These are phyloP conservation scores for Endoconidiophora laricicola DNA, from an alignment of 2,329 filamentous ascomycete genomes.

Conservation along the genomic window DNA sequence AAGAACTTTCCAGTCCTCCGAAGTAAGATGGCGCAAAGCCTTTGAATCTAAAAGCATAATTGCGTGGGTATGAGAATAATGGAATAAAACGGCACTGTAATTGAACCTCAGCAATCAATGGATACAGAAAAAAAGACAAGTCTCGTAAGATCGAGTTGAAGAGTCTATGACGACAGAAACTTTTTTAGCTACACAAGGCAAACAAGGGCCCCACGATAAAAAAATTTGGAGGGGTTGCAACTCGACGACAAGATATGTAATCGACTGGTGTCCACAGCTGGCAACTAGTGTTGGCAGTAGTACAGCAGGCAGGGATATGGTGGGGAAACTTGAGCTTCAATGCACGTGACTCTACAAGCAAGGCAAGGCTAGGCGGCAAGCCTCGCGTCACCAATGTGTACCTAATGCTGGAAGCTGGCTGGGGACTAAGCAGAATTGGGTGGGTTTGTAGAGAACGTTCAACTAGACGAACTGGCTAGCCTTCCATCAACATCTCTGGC, in stretches of 20 bases:
- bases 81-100: too few relatives aligned
- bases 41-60: conserved; percentile 91
- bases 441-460: background rate
- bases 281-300: background rate
- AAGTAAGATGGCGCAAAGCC: conserved; percentile 76
- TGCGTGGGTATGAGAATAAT: background rate
- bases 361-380: conserved; percentile 21
- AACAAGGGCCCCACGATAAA: conserved; percentile 9
- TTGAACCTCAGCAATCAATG: too few relatives aligned
- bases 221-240: conserved; percentile 5
- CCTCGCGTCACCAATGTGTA: conserved; percentile 21
- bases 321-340: background rate
- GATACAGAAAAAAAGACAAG: background rate
- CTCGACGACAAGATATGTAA: conserved; percentile 11
- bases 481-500: conserved; percentile 6
- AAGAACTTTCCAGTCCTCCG: conserved; percentile 90
- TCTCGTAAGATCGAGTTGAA: background rate
- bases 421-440: background rate
- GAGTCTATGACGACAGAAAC: conserved; percentile 8
- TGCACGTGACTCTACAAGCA: conserved; percentile 7
- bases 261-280: background rate
- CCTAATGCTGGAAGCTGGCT: conserved; percentile 1
- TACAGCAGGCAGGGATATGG: background rate
- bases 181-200: conserved; percentile 1
- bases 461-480: background rate